Conservation (phyloP, 176 grass and related monocot genomes). For the Zea luxurians region DNA sequence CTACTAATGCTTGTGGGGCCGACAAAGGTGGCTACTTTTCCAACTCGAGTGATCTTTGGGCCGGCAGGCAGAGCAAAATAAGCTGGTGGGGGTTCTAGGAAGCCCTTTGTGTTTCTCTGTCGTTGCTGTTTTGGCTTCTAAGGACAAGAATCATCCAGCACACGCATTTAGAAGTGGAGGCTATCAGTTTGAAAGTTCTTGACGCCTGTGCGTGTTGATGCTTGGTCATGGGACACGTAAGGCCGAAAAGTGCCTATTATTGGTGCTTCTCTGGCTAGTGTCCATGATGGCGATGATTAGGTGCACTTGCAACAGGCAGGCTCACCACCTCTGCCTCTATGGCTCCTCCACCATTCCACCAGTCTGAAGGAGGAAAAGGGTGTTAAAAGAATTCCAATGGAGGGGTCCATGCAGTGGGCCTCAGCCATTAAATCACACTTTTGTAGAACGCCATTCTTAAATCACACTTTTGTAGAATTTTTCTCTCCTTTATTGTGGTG, state of each 20-base stretch:
- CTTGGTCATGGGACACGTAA: constrained; percentile 39
- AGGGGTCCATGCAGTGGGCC: constrained; percentile 9
- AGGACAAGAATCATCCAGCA: constrained; percentile 21
- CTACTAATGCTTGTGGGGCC: background rate
- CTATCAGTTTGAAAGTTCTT: constrained; percentile 11
- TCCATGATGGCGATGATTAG: constrained; percentile 31
- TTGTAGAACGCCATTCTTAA: constrained; percentile 22
- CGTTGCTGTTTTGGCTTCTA: too few species aligned
- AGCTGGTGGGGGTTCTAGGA: background rate
- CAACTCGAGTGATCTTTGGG: background rate
- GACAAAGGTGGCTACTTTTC: background rate
- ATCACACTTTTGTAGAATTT: background rate
- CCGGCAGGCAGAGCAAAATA: background rate
- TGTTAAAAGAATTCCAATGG: constrained; percentile 21
- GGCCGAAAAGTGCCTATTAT: constrained; percentile 22
- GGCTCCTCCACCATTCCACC: constrained; percentile 23
- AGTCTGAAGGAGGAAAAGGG: constrained; percentile 1
- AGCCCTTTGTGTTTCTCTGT: background rate
- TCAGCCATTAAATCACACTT: constrained; percentile 20
- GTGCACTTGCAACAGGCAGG: constrained; percentile 20
- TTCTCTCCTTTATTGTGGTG: constrained; percentile 5
- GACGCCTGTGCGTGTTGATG: constrained; percentile 2
- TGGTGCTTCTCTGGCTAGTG: constrained; percentile 24
- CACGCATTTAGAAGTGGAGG: constrained; percentile 25
- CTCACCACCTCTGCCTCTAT: background rate